Base-by-base conservation (phyloP, 192 early-diverging fungal genomes). In the Piromyces sp. region DNA sequence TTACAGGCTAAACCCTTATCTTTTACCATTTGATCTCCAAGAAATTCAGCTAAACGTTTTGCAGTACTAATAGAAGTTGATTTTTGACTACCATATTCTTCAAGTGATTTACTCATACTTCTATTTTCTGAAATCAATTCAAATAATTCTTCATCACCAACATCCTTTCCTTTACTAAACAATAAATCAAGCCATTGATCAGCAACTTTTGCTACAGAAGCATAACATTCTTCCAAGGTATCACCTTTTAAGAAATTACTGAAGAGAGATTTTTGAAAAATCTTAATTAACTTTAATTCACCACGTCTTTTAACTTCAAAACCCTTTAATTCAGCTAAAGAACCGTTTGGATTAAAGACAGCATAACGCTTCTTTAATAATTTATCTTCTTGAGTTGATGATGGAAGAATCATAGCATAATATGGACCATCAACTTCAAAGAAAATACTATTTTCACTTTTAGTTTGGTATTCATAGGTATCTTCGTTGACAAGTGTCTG, bases 371-470 rank as follows among this genome's bases (percentile, higher is more conserved):
- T 99, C 85, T 99, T 99, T 33, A 99, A 86, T 78, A 98, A 86
- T 87, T 97, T 97, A 84, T 98, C 96, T 80, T 94, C 96, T 85
- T 96, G 95, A 40, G 93, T 95, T 81, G 95, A 97, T 12, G 96
- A 89, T 19, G 98, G 98, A 58, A 99, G 84, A 80, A 99, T 95
- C 98, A 99, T 99, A 29, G 96, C 96, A 42, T 93, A 92, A 85
- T 99, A 99, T 30, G 98, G 98, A 14, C 98, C 98, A 82, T 99
- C 96, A 30, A 98, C 96, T 85, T 99, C 98, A 81, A 99, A 99
- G 82, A 99, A 97, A 79, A 99, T 99, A 86, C 91, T 93, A 89
- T 99, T 99, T 82, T 99, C 98, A 81, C 91, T 92, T 38, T 88
- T 91, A 16, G 87, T 89, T 26, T 85, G 79, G 84, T 97, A 97